Conservation (phyloP, 139 green algal species). For the Chlorella sp. region DNA sequence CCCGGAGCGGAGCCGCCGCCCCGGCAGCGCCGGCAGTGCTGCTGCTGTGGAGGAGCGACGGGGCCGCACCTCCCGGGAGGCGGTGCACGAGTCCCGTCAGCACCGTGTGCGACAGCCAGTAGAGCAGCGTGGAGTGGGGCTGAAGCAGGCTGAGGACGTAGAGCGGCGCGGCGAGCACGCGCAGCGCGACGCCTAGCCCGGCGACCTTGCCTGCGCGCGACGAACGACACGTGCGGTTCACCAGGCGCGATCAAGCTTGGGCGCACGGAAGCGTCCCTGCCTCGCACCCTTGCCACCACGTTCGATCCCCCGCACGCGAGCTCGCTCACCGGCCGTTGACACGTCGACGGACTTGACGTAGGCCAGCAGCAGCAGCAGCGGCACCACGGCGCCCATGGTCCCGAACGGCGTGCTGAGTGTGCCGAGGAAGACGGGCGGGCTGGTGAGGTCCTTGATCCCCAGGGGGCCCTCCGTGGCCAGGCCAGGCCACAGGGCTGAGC, state of each 20-base stretch:
- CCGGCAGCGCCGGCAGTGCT: neutral
- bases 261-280: neutral
- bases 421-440: constrained; percentile 16
- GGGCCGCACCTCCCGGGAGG: no score
- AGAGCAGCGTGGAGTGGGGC: constrained; percentile 21
- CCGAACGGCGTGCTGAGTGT: constrained; percentile 29
- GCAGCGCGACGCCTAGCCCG: constrained; percentile 11
- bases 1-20: neutral
- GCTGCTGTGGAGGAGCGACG: neutral
- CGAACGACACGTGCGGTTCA: neutral
- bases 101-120: constrained; percentile 10
- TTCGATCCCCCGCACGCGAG: no score
- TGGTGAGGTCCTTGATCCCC: constrained; percentile 22
- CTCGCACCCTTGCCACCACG: neutral
- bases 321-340: constrained; percentile 16
- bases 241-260: neutral
- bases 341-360: constrained; percentile 9
- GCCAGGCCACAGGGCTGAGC: constrained; percentile 23
- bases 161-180: constrained; percentile 12
- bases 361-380: constrained; percentile 18
- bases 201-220: neutral
- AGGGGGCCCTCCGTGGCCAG: constrained; percentile 11
- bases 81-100: neutral
- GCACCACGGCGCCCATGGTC: constrained; percentile 25
- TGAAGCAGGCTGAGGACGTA: constrained; percentile 17